Base-by-base conservation (phyloP, 2,329 filamentous ascomycete genomes). In the Gnomoniopsis smithogilvyi region DNA sequence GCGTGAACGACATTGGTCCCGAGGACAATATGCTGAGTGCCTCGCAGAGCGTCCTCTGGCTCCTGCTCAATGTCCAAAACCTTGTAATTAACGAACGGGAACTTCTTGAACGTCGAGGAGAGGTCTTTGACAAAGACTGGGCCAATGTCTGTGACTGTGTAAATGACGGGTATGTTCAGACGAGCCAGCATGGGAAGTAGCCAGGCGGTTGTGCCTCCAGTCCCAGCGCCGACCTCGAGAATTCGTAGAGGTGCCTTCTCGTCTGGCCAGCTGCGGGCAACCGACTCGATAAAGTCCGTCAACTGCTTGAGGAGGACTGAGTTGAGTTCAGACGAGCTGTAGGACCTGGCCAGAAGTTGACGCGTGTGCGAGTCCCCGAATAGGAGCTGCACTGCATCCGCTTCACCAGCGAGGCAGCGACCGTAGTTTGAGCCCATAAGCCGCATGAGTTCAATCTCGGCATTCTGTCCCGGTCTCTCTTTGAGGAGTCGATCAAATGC, bases 141-240 rank as follows among this genome's bases (percentile, higher is more conserved):
- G 6, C 49, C 49, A 4, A 51, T 51, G 26, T 51, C 49, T 21
- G 49, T 51, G 3, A 36, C 14, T n/a, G 49, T 51, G 26, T 51
- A 51, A 3, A 51, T 21, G 30, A 51, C 49, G 14, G 49, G 49
- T 26, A 51, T 34, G 30, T 17, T 21, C n/a, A 51, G 3, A 34
- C 49, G 49, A 51, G 49, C 49, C 30, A 51, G 49, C 49, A 51
- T 51, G 12, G 49, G 49, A 51, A 51, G 49, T 34, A 51, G 30
- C 49, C 49, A 51, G 30, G 49, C 22, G 30, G 49, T 51, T 51
- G 49, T 51, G 49, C 49, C 49, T 4, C 49, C n/a, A n/a, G n/a
- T n/a, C n/a, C n/a, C n/a, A n/a, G n/a, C n/a, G n/a, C n/a, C n/a
- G n/a, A n/a, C n/a, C 15, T 51, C 49, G 10, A 51, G 49, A 19